Evolutionary conservation across 176 grass and related monocot species (phyloP).

Genomic region (Eremochloa ophiuroides): DNA sequence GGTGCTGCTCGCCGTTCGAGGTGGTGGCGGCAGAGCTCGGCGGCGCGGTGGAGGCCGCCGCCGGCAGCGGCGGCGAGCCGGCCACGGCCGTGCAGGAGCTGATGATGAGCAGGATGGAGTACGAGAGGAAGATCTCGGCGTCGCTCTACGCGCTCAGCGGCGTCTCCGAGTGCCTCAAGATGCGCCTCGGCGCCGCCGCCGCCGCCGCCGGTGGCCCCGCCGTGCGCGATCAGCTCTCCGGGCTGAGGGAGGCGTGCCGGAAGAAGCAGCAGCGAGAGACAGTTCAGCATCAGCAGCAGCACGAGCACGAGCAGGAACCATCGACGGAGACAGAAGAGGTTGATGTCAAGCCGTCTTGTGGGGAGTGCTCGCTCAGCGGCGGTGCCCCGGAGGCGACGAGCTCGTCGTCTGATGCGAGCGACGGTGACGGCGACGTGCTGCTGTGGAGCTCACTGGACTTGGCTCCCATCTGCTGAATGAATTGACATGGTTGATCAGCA

Average conservation of each 20-base stretch:
- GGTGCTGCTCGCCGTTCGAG: conserved; percentile 53
- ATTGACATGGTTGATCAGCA: conserved; percentile 4
- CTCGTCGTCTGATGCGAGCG: not conserved
- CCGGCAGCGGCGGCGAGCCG: not conserved
- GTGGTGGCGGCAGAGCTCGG: conserved; percentile 34
- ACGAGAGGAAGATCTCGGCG: conserved; percentile 71
- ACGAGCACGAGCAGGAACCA: not conserved
- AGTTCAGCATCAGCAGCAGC: not conserved
- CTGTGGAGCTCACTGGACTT: conserved; percentile 66
- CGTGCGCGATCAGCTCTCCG: conserved; percentile 47
- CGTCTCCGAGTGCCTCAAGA: conserved; percentile 66
- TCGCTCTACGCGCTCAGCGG: conserved; percentile 61
- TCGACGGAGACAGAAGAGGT: not conserved
- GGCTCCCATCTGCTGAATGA: conserved; percentile 46
- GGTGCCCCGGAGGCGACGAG: not conserved
- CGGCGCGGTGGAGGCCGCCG: not conserved
- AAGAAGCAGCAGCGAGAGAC: conserved; percentile 32
- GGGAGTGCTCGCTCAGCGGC: not conserved
- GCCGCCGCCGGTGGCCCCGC: not conserved
- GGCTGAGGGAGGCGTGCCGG: conserved; percentile 52
- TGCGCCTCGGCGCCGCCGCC: conserved; percentile 5
- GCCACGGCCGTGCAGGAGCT: conserved; percentile 37
- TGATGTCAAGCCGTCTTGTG: conserved; percentile 3
- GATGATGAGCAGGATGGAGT: conserved; percentile 62
- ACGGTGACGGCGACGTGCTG: conserved; percentile 29